These are phyloP conservation scores for Sinapis alba DNA, from an alignment of 441 rosid species.

Conservation along the genomic window DNA sequence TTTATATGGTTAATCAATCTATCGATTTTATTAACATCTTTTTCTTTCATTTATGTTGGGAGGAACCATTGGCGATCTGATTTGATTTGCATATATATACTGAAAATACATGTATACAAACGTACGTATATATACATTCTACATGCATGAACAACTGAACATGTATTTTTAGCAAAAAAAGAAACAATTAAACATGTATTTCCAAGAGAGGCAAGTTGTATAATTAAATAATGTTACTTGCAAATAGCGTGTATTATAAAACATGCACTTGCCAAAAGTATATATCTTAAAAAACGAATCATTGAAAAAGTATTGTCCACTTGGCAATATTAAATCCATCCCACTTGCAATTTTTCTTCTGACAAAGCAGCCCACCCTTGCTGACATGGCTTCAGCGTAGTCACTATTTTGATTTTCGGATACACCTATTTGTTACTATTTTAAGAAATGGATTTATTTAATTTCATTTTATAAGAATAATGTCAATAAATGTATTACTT, in stretches of 20 bases:
- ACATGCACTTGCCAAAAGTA: conserved; percentile 38
- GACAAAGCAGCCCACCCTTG: conserved; percentile 39
- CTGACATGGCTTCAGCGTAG: conserved; percentile 35
- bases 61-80: not conserved
- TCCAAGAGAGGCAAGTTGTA: conserved; percentile 34
- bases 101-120: not conserved
- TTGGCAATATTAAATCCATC: conserved; percentile 29
- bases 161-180: too few species aligned
- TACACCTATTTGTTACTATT: conserved; percentile 33
- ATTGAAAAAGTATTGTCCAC: conserved; percentile 35
- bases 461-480: not conserved
- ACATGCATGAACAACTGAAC: conserved; percentile 19
- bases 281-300: conserved; percentile 24
- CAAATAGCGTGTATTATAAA: conserved; percentile 33
- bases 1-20: not conserved
- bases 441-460: not conserved
- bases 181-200: conserved; percentile 7
- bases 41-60: conserved; percentile 9
- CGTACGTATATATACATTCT: not conserved
- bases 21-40: conserved; percentile 1
- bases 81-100: not conserved
- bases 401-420: conserved; percentile 27
- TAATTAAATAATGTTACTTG: conserved; percentile 13
- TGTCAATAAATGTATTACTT: not conserved
- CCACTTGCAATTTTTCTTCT: conserved; percentile 39